phyloP scores from a whole-genome alignment of 768 basidiomycete genomes.

The Hypholoma fasciculare region DNA sequence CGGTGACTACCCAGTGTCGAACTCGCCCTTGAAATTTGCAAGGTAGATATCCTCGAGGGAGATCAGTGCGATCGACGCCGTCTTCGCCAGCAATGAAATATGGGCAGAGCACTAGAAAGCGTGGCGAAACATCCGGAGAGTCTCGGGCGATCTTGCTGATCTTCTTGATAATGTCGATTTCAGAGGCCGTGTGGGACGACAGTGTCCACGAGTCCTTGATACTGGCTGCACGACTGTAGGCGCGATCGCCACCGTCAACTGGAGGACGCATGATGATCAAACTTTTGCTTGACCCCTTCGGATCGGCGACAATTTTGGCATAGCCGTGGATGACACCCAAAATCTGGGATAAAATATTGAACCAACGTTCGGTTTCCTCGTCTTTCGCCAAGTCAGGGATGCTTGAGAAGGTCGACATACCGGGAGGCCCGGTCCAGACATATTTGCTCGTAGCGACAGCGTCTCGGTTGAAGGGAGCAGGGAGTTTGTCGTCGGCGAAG shows the following conservation, averaged over 20 bases:
- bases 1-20: not conserved
- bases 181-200: not conserved
- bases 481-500: not conserved
- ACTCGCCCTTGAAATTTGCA: not conserved
- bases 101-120: not conserved
- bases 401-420: not conserved
- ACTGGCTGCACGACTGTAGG: not conserved
- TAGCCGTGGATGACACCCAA: not conserved
- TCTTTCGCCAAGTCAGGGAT: not conserved
- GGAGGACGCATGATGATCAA: too few relatives aligned
- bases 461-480: not conserved
- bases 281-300: not conserved
- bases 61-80: not conserved
- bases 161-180: conserved; percentile 3
- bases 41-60: not conserved
- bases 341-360: not conserved
- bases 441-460: not conserved
- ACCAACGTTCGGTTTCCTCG: not conserved
- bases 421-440: not conserved
- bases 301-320: not conserved
- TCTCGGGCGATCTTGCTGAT: not conserved
- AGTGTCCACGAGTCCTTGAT: conserved; percentile 9
- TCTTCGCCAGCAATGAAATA: not conserved
- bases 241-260: not conserved
- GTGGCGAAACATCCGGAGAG: not conserved